Evolutionary conservation across 1,139 yeast species (phyloP), one percentile per base, ranked within the genome.

Genomic region (Pichia sp.): DNA sequence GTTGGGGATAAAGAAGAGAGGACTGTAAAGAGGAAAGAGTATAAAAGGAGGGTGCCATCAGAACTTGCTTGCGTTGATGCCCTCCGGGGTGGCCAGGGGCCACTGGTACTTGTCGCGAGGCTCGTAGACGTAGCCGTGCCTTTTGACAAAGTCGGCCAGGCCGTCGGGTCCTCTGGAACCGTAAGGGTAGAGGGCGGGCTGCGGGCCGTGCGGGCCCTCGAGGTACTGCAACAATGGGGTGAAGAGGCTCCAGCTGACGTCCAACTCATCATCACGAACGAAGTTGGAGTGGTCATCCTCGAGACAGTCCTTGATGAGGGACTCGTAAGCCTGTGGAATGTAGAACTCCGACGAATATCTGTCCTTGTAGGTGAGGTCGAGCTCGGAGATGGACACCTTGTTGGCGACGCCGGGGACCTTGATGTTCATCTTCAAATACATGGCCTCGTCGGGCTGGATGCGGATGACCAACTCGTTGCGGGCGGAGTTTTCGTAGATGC

Each of bases 271-370:
- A 69, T 92, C 98, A 75, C 99, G 87, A 41, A 93, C 99, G 70
- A 95, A 93, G 75, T 92, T 92, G 58, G 98, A 87, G 74, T 93
- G 99, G 73, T 92, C 96, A 57, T 96, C 99, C 64, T 83, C 79
- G 69, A 86, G 75, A 60, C 93, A 88, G 72, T 95, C 99, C 71
- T 96, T 82, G 64, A 93, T 89, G 65, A 93, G 82, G 2, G 97
- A 87, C 75, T 95, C 99, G 72, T 93, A 93, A 50, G 98, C 99
- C 76, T 92, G 97, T 52, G 99, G 98, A 66, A 93, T 92, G 87
- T 92, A 87, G 74, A 90, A 87, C 68, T 90, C 87, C 62, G 88
- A 77, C 15, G 62, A 57, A 75, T 87, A 95, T 68, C 97, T 84
- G 53, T 79, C 78, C 56, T 86, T 76, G 72, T 93, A 93, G 47